phyloP scores from a whole-genome alignment of 2,329 filamentous ascomycete genomes.

The Arthrobotrys musiformis region DNA sequence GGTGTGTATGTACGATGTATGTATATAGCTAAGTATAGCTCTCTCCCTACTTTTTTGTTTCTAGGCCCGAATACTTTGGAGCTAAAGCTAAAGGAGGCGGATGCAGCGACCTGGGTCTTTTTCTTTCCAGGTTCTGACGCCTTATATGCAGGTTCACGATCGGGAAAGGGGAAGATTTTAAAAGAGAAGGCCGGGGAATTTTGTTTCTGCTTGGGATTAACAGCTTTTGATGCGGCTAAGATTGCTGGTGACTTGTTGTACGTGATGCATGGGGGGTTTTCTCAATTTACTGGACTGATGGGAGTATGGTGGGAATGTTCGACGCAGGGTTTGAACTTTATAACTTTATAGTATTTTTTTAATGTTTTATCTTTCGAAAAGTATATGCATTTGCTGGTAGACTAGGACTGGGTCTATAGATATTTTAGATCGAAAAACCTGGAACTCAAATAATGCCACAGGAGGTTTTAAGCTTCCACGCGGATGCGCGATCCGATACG shows the following conservation, averaged over 20 bases:
- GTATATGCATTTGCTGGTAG: too few relatives aligned
- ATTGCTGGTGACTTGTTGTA: constrained; percentile 14
- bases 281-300: constrained; percentile 6
- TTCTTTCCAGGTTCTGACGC: not conserved
- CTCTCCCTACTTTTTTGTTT: not conserved
- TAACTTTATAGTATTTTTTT: too few relatives aligned
- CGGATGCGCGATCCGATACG: constrained; percentile 3
- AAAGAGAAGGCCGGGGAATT: not conserved
- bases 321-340: not conserved
- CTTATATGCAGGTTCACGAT: constrained; percentile 22
- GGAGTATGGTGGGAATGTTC: not conserved
- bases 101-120: too few relatives aligned
- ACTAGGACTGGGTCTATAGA: too few relatives aligned
- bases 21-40: constrained; percentile 7
- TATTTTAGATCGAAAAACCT: not conserved
- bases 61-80: too few relatives aligned
- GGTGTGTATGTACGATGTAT: not conserved
- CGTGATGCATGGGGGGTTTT: too few relatives aligned
- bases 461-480: constrained; percentile 10
- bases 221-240: constrained; percentile 12
- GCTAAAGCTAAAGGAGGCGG: not conserved
- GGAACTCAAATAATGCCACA: not conserved
- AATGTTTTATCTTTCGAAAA: too few relatives aligned
- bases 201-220: constrained; percentile 2
- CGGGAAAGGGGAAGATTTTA: too few relatives aligned